Conservation (phyloP, 495 filamentous ascomycete species). For the Penicillium paradoxum region DNA sequence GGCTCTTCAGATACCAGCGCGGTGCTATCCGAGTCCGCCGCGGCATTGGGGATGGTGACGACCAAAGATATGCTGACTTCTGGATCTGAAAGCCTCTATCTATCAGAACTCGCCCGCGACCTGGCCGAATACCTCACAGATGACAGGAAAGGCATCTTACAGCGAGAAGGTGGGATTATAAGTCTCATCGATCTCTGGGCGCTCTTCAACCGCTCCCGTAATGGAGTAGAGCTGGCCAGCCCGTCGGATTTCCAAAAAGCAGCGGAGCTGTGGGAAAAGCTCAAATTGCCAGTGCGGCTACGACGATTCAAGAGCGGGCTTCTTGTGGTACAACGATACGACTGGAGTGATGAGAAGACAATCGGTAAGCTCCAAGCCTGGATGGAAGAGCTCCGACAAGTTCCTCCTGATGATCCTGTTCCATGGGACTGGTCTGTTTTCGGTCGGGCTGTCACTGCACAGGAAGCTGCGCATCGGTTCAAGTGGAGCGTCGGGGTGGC, state of each 20-base stretch:
- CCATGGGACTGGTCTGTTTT: slow-evolving; percentile 71
- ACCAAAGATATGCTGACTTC: slow-evolving; percentile 84
- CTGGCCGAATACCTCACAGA: slow-evolving; percentile 92
- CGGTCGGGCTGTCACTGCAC: slow-evolving; percentile 81
- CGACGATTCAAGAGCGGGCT: slow-evolving; percentile 88
- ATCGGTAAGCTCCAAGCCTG: slow-evolving; percentile 69
- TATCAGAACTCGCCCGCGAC: slow-evolving; percentile 79
- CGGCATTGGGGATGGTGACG: slow-evolving; percentile 79
- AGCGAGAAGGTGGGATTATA: slow-evolving; percentile 85
- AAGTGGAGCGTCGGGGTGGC: slow-evolving; percentile 99
- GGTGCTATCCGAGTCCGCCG: slow-evolving; percentile 75
- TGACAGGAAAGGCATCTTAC: slow-evolving; percentile 74
- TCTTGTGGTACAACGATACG: slow-evolving; percentile 81
- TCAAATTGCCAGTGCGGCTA: slow-evolving; percentile 80
- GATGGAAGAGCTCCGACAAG: slow-evolving; percentile 65
- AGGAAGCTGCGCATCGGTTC: slow-evolving; percentile 85
- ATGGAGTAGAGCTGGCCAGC: slow-evolving; percentile 90
- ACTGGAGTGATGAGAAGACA: slow-evolving; percentile 89
- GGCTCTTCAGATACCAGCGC: slow-evolving; percentile 61
- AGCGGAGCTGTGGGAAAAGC: slow-evolving; percentile 77
- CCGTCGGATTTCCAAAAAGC: slow-evolving; percentile 90
- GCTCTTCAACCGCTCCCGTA: slow-evolving; percentile 91
- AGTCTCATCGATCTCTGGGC: slow-evolving; percentile 96
- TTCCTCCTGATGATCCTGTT: slow-evolving; percentile 58
- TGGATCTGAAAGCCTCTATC: slow-evolving; percentile 55